A percentile compares a stretch with the other conserved stretches of the same genome.
Evolutionary conservation across 345 rosid genomes (phyloP).

Genomic region (Lepidium africanum): DNA sequence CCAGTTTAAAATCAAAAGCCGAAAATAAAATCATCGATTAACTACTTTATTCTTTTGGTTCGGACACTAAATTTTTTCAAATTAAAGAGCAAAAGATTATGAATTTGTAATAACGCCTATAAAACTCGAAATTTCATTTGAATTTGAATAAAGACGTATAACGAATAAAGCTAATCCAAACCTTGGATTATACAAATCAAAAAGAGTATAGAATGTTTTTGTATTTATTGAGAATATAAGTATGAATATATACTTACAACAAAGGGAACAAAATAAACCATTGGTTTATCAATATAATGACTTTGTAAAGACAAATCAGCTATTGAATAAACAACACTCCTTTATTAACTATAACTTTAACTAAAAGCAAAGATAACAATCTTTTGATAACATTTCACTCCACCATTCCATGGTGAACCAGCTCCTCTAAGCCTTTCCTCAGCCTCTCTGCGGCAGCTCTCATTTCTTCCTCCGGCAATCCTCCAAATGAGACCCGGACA

Average conservation of each 20-base stretch:
- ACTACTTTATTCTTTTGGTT: neutral
- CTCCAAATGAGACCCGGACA: slow-evolving; percentile 76
- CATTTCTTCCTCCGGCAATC: slow-evolving; percentile 56
- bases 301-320: neutral
- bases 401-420: slow-evolving; percentile 51
- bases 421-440: slow-evolving; percentile 65
- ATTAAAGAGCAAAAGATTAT: neutral
- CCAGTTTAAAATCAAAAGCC: slow-evolving; percentile 15
- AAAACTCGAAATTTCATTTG: neutral
- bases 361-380: neutral
- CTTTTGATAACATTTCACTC: slow-evolving; percentile 7
- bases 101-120: neutral
- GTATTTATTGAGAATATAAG: neutral
- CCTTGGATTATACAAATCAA: neutral
- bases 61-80: neutral
- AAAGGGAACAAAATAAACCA: neutral
- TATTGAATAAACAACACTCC: neutral
- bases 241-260: neutral
- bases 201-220: neutral
- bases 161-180: neutral
- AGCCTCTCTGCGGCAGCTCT: slow-evolving; percentile 63
- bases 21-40: neutral
- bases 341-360: neutral
- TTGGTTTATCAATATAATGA: neutral
- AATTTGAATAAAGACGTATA: neutral